These are phyloP conservation scores for Lablab purpureus DNA, from an alignment of 306 rosid genomes.

Conservation along the genomic window DNA sequence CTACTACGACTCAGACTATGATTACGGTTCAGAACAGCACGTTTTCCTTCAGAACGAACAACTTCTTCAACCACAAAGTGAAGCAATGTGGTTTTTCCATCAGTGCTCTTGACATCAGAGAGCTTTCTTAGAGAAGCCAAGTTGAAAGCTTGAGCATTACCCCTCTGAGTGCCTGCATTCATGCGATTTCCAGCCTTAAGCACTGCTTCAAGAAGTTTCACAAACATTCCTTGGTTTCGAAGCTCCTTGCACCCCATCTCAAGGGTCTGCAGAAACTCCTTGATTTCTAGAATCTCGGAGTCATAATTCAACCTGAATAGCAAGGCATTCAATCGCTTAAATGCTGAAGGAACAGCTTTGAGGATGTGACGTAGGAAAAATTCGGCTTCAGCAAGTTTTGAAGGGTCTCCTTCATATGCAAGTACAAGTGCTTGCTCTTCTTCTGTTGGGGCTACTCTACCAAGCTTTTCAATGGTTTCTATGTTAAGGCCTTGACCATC, in stretches of 20 bases:
- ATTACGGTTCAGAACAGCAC: conserved; percentile 66
- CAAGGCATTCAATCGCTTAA: conserved; percentile 76
- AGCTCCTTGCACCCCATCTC: conserved; percentile 88
- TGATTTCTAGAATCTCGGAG: conserved; percentile 61
- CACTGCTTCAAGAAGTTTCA: conserved; percentile 91
- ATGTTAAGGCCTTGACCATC: conserved; percentile 79
- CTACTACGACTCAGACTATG: conserved; percentile 65
- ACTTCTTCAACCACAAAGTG: conserved; percentile 97
- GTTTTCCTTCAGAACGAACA: conserved; percentile 89
- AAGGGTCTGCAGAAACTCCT: conserved; percentile 67
- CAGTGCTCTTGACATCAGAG: conserved; percentile 83
- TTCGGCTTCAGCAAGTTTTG: conserved; percentile 81
- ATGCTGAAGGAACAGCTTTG: conserved; percentile 83
- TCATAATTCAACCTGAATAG: conserved; percentile 72
- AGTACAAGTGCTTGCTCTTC: conserved; percentile 78
- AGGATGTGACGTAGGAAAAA: conserved; percentile 76
- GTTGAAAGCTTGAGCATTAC: conserved; percentile 95
- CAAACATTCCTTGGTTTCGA: conserved; percentile 72
- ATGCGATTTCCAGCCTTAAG: conserved; percentile 95
- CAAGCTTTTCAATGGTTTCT: conserved; percentile 83
- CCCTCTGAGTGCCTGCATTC: conserved; percentile 95
- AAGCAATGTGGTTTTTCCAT: conserved; percentile 90
- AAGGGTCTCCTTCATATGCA: conserved; percentile 65
- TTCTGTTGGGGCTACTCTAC: conserved; percentile 70
- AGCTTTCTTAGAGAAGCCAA: conserved; percentile 84